Evolutionary conservation across 257 asterid species (phyloP), one percentile per base, ranked within the genome.

Genomic region (Solanum appendiculatum): DNA sequence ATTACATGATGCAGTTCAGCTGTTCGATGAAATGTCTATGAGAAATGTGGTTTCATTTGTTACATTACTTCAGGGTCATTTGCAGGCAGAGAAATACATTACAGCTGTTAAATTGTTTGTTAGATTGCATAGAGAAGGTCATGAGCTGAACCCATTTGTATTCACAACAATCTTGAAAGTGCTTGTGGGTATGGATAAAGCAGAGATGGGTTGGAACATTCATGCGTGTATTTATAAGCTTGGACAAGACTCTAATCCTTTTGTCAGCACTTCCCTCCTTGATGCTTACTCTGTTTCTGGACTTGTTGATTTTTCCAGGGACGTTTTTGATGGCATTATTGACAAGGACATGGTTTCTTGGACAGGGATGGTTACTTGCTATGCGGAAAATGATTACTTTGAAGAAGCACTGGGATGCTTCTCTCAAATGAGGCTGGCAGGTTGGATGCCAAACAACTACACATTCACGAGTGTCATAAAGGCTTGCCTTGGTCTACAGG

Each of bases 361-460:
- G 98, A 93, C 98, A 0, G 98, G 98, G 63, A 94, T 96, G 98
- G 93, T 94, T 69, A 90, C 95, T 87, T 94, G 98, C 83, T 93
- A 91, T 88, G 95, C 97, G 23, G 97, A 94, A 84, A 96, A 95
- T 86, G 95, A 91, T 58, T 89, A 92, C 86, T 95, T 89, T 74
- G 85, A 69, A 33, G 98, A 94, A 72, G 94, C 99, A 6, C 37
- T 95, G 75, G 58, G 68, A 31, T 87, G 94, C 29, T 95, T 94
- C 88, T 86, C 88, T 78, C 90, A 88, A 73, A 96, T 95, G 99
- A 91, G 94, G 90, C 60, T 78, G 90, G 94, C 80, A 82, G 96
- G 96, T 46, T 87, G 93, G 90, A 77, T 85, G 89, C 98, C 99
- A 1, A 96, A 96, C 89, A 94, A 94, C 91, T 96, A 93, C 66